Evolutionary conservation across 768 basidiomycete species (phyloP).

Genomic region (Dioszegia hungarica): DNA sequence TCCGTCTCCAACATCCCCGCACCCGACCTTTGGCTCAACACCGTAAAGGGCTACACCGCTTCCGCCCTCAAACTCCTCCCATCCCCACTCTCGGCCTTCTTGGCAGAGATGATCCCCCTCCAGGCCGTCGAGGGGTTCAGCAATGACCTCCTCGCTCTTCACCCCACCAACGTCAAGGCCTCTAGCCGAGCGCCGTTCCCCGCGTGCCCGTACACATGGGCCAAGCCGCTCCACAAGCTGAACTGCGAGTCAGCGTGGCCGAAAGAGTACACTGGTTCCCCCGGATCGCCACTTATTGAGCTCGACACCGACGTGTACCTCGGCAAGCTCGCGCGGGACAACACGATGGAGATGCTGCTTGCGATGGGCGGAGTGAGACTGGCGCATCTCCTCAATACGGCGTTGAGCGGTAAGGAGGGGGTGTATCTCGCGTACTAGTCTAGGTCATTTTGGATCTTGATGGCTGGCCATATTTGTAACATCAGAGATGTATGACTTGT

Average conservation of each 20-base stretch:
- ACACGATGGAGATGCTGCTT: slow-evolving; percentile 74
- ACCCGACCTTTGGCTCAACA: slow-evolving; percentile 9
- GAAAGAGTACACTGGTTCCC: slow-evolving; percentile 57
- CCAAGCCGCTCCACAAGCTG: slow-evolving; percentile 63
- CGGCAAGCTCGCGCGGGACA: slow-evolving; percentile 61
- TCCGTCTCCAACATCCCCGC: slow-evolving; percentile 19
- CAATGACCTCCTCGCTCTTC: slow-evolving; percentile 1
- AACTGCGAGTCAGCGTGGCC: slow-evolving; percentile 86
- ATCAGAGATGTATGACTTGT: neutral
- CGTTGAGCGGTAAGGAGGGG: slow-evolving; percentile 53
- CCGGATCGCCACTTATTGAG: slow-evolving; percentile 56
- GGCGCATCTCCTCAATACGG: slow-evolving; percentile 72
- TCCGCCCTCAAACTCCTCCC: slow-evolving; percentile 16
- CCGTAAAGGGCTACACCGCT: slow-evolving; percentile 16
- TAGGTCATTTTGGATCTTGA: neutral
- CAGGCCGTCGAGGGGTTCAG: slow-evolving; percentile 3
- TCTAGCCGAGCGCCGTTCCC: slow-evolving; percentile 17
- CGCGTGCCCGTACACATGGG: slow-evolving; percentile 77
- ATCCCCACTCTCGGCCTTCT: slow-evolving; percentile 5
- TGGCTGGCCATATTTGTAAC: neutral
- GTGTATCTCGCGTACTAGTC: slow-evolving; percentile 23
- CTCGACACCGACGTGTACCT: slow-evolving; percentile 77
- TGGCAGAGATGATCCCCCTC: neutral
- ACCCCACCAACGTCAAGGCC: neutral
- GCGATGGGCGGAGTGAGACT: slow-evolving; percentile 78